These are phyloP conservation scores for baker's yeast (Saccharomyces cerevisiae) DNA, from an alignment of 805 yeast genomes.

Conservation along the genomic window DNA sequence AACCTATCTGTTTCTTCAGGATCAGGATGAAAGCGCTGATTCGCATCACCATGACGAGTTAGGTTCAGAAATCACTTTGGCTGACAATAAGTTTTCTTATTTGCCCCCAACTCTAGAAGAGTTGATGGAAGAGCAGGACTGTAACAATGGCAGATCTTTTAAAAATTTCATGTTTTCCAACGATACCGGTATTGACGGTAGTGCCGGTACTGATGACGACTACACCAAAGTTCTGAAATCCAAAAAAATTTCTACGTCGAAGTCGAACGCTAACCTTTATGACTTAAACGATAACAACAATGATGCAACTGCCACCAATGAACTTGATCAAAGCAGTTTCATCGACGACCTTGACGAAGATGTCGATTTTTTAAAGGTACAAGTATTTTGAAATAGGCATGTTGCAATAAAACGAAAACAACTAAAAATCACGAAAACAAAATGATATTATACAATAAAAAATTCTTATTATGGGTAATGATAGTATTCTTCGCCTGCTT, in stretches of 20 bases:
- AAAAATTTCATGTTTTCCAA: constrained; percentile 1
- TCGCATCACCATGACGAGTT: background rate
- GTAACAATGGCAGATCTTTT: constrained; percentile 2
- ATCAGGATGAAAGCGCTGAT: background rate
- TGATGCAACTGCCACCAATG: constrained; percentile 1
- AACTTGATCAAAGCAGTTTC: background rate
- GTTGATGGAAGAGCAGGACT: constrained; percentile 27
- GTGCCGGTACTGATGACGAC: constrained; percentile 3
- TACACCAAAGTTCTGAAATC: background rate
- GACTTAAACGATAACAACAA: constrained; percentile 1
- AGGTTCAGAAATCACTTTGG: background rate
- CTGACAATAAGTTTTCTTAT: constrained; percentile 6
- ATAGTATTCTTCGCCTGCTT: constrained; percentile 1
- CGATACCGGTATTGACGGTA: background rate
- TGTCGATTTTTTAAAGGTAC: constrained; percentile 12
- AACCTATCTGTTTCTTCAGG: background rate
- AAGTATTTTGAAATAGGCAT: constrained; percentile 3
- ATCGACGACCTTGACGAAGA: constrained; percentile 11
- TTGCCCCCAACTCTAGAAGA: constrained; percentile 29
- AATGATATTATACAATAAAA: background rate
- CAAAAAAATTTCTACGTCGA: background rate
- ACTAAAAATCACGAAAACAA: background rate
- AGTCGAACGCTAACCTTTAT: background rate
- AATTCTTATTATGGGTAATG: background rate
- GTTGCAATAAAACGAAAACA: background rate